A percentile compares a stretch with the other conserved stretches of the same genome.
Conservation (phyloP, 768 basidiomycete genomes). For the Leccinum obscurum region DNA sequence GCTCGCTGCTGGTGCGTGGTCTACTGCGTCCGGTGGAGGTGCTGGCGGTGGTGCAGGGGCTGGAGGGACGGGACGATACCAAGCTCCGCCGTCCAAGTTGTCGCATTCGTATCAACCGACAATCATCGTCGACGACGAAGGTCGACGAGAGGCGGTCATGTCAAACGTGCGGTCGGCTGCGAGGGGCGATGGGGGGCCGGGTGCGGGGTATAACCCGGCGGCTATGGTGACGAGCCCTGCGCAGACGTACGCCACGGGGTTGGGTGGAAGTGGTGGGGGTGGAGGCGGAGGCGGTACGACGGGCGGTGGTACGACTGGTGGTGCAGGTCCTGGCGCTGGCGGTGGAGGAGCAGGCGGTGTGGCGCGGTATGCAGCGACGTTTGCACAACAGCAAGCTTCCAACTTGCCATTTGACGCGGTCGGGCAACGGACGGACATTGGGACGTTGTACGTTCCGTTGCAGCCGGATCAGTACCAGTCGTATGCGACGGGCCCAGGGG, state of each 20-base stretch:
- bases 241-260: conserved; percentile 59
- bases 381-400: conserved; percentile 38
- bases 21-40: conserved; percentile 34
- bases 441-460: conserved; percentile 74
- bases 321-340: conserved; percentile 2
- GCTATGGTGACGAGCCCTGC: conserved; percentile 73
- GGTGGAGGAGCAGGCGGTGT: conserved; percentile 3
- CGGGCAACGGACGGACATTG: conserved; percentile 63
- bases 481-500: conserved; percentile 38
- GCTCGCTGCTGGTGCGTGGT: conserved; percentile 65
- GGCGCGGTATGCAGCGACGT: conserved; percentile 61
- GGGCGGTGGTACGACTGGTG: background rate
- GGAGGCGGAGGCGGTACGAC: background rate
- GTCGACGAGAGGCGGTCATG: conserved; percentile 77
- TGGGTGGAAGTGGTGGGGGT: conserved; percentile 1
- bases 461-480: conserved; percentile 77
- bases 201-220: conserved; percentile 43
- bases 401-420: conserved; percentile 57
- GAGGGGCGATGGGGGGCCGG: conserved; percentile 44
- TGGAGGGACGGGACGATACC: conserved; percentile 45
- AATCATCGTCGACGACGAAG: conserved; percentile 64
- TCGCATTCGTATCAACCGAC: conserved; percentile 49
- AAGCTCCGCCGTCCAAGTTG: conserved; percentile 33
- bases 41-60: conserved; percentile 13
- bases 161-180: conserved; percentile 73